These are phyloP conservation scores for Ogataea hybrid DNA, from an alignment of 1,139 yeast species.

Conservation along the genomic window DNA sequence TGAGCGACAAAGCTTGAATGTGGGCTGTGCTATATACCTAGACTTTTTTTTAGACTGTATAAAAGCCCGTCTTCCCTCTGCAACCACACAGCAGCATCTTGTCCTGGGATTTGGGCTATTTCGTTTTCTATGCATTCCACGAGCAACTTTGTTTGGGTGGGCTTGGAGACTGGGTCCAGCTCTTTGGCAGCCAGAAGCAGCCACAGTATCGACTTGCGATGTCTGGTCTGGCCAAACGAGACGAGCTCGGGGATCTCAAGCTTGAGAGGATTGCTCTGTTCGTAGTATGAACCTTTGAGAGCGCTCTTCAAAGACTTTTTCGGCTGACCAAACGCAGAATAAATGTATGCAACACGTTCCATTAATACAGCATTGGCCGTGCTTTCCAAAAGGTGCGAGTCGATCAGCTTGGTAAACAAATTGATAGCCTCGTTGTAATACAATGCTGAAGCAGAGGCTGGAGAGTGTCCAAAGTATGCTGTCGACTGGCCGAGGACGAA, in stretches of 20 bases:
- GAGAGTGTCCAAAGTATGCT: conserved; percentile 9
- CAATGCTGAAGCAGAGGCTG: conserved; percentile 30
- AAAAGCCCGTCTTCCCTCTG: conserved; percentile 22
- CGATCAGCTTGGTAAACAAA: conserved; percentile 44
- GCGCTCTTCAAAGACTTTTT: not conserved
- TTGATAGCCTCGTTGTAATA: conserved; percentile 51
- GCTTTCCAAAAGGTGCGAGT: conserved; percentile 40
- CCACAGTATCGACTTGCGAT: conserved; percentile 80
- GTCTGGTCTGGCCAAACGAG: conserved; percentile 55
- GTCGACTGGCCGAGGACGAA: conserved; percentile 37
- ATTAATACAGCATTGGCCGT: conserved; percentile 39
- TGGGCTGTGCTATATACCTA: conserved; percentile 8
- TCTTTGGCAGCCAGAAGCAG: conserved; percentile 71
- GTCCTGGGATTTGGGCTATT: conserved; percentile 4
- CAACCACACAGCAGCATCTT: conserved; percentile 16
- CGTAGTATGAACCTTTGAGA: conserved; percentile 27
- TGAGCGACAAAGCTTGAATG: not conserved
- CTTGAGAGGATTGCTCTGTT: conserved; percentile 40
- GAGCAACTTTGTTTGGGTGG: conserved; percentile 24
- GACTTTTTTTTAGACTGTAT: conserved; percentile 12
- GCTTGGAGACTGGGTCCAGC: conserved; percentile 45
- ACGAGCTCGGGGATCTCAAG: conserved; percentile 37
- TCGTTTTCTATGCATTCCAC: conserved; percentile 24
- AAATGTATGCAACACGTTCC: conserved; percentile 40
- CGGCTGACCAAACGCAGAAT: conserved; percentile 36